Percentiles rank a stretch among this genome's conserved stretches.
Conservation (phyloP, 208 protist genomes). For the Wallacemonas sp. region DNA sequence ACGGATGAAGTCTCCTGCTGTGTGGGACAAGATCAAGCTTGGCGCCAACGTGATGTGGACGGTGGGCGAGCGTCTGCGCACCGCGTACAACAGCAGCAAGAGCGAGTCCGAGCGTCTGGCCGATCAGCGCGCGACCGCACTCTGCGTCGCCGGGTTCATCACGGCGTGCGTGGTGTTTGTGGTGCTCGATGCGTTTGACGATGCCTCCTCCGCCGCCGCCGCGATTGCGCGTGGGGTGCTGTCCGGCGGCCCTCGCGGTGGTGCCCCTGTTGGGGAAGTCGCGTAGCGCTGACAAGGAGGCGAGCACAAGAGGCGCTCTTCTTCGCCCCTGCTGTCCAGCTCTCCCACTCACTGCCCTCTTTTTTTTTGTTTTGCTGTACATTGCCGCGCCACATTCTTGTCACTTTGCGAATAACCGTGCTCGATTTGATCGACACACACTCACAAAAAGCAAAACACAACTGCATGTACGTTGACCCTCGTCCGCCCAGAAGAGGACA, state of each 20-base stretch:
- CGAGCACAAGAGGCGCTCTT: too few species aligned
- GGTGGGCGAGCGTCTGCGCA: constrained; percentile 65
- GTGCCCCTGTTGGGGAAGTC: not conserved
- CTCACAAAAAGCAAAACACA: too few species aligned
- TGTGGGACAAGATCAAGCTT: constrained; percentile 43
- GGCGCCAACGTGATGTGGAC: constrained; percentile 61
- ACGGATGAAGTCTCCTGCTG: constrained; percentile 15
- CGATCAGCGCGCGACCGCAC: constrained; percentile 46
- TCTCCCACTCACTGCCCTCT: too few species aligned
- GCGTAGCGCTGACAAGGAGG: too few species aligned
- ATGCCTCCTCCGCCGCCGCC: constrained; percentile 18
- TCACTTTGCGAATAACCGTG: too few species aligned
- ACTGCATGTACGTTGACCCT: too few species aligned
- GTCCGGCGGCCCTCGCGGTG: not conserved
- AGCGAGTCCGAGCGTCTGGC: constrained; percentile 46
- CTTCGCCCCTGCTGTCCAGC: too few species aligned
- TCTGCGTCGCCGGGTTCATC: constrained; percentile 43
- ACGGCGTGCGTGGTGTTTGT: constrained; percentile 35
- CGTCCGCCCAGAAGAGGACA: too few species aligned
- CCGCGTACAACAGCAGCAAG: constrained; percentile 73
- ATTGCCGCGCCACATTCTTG: not conserved
- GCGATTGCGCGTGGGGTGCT: constrained; percentile 13
- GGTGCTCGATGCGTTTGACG: constrained; percentile 52
- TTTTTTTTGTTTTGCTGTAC: constrained; percentile 7
- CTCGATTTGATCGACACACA: too few species aligned